Conservation (phyloP, 345 rosid genomes). For the Salix arbutifolia region DNA sequence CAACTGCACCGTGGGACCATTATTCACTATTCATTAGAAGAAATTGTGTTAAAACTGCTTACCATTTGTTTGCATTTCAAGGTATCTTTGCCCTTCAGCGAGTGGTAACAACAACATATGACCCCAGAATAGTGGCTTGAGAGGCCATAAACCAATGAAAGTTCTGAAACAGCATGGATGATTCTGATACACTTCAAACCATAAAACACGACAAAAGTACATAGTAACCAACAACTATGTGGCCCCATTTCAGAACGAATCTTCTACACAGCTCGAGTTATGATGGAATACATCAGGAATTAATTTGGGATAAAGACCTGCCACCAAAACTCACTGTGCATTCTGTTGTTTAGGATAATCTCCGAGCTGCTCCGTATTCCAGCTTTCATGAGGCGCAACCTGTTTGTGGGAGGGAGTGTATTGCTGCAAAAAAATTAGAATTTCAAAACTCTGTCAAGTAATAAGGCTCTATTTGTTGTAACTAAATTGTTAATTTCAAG, state of each 20-base stretch:
- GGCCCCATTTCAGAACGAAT: conserved; percentile 28
- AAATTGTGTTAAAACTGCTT: neutral
- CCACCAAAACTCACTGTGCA: conserved; percentile 31
- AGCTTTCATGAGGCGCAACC: conserved; percentile 85
- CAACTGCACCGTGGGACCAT: conserved; percentile 7
- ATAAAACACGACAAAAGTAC: conserved; percentile 17
- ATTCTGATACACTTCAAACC: conserved; percentile 12
- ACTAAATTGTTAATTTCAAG: neutral
- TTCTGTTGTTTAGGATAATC: conserved; percentile 42
- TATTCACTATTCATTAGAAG: conserved; percentile 5
- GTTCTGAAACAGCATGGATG: conserved; percentile 19
- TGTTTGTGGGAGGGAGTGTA: conserved; percentile 67
- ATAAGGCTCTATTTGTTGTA: neutral
- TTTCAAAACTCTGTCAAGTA: neutral
- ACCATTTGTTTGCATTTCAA: conserved; percentile 8
- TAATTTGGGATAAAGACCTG: conserved; percentile 21
- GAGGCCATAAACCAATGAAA: conserved; percentile 23
- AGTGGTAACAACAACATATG: conserved; percentile 14
- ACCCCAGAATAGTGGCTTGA: conserved; percentile 16
- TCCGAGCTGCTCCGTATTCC: conserved; percentile 72
- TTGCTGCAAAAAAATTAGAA: conserved; percentile 42
- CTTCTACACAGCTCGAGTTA: conserved; percentile 22
- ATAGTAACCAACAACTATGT: conserved; percentile 12
- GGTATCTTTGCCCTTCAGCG: conserved; percentile 4
- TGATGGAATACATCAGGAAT: conserved; percentile 30